Percentiles rank a stretch among this genome's conserved stretches.
These are phyloP conservation scores for Coccomyxa sp. DNA, from an alignment of 139 green algal species.

Conservation along the genomic window DNA sequence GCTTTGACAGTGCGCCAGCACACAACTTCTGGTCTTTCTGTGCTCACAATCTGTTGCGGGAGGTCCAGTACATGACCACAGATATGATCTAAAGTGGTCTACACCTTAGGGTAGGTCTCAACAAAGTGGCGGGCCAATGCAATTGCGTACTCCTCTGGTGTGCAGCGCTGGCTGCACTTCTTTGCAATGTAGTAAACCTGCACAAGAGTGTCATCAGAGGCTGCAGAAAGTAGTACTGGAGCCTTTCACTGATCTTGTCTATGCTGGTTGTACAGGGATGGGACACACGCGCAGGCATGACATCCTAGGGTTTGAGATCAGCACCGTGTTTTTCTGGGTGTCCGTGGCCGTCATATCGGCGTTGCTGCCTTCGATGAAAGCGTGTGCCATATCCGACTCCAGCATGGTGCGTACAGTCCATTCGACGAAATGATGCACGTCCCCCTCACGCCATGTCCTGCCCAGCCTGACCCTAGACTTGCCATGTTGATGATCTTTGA, in stretches of 20 bases:
- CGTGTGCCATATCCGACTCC: conserved; percentile 79
- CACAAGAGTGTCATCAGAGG: too few relatives aligned
- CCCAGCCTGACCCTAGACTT: conserved; percentile 75
- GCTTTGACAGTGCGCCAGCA: background rate
- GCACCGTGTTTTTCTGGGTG: conserved; percentile 90
- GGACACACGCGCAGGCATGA: too few relatives aligned
- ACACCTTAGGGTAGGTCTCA: conserved; percentile 56
- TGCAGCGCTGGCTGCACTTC: conserved; percentile 48
- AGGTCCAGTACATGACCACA: background rate
- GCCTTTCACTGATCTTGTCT: background rate
- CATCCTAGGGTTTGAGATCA: too few relatives aligned
- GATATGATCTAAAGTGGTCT: background rate
- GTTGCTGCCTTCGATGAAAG: conserved; percentile 69
- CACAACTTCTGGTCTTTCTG: background rate
- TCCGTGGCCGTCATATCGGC: conserved; percentile 88
- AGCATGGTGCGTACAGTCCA: conserved; percentile 79
- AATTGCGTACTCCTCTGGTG: conserved; percentile 83
- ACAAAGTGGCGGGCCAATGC: conserved; percentile 85
- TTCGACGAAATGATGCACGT: conserved; percentile 72
- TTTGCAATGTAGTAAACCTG: conserved; percentile 85
- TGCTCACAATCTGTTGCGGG: too few relatives aligned
- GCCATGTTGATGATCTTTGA: conserved; percentile 80
- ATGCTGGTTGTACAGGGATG: too few relatives aligned
- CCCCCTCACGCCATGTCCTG: conserved; percentile 68
- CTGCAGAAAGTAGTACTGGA: too few relatives aligned